Base-by-base conservation (phyloP, 1,139 yeast species). In the Blastobotrys indianensis region DNA sequence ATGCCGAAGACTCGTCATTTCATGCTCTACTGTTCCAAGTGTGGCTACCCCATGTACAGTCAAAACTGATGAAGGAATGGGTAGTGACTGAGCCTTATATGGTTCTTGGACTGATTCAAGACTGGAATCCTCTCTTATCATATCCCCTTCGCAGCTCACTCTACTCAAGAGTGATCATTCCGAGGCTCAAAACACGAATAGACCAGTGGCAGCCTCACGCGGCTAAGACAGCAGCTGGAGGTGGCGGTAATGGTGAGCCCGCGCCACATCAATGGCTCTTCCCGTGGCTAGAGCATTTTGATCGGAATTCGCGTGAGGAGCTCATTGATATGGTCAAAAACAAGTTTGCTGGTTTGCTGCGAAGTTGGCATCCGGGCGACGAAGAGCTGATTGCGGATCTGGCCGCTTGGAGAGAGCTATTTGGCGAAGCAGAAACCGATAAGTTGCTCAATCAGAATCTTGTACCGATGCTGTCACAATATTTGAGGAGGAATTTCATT, bases 61-160 rank as follows among this genome's bases (percentile, higher is more conserved):
- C 56, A 0, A 61, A 59, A 17, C 60, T 71, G 16, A 41, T 51
- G n/a, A 47, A 57, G 7, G 53, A 60, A 5, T 75, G 78, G 69
- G 48, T 55, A 20, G 56, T 65, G 61, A 10, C 48, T 63, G 25
- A 51, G 66, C 46, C 67, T 1, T 55, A 58, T 6, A 39, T 62
- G 2, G 64, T 62, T 2, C 47, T 66, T 6, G 42, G 57, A 3
- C 44, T 66, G 11, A 47, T 67, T 2, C 68, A 76, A 29, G 75
- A 73, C 32, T 75, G 77, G 71, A 65, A 65, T 34, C 61, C 62
- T 0, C 51, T 75, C 0, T 47, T 77, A 2, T 70, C 73, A 2
- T 55, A 54, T 1, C 53, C 54, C 15, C 53, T 73, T 5, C 51
- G 67, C 12, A 56, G 64, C 4, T 54, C 59, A 16, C 52, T 70